phyloP scores from a whole-genome alignment of 441 rosid species.

The Omphalea diandra region DNA sequence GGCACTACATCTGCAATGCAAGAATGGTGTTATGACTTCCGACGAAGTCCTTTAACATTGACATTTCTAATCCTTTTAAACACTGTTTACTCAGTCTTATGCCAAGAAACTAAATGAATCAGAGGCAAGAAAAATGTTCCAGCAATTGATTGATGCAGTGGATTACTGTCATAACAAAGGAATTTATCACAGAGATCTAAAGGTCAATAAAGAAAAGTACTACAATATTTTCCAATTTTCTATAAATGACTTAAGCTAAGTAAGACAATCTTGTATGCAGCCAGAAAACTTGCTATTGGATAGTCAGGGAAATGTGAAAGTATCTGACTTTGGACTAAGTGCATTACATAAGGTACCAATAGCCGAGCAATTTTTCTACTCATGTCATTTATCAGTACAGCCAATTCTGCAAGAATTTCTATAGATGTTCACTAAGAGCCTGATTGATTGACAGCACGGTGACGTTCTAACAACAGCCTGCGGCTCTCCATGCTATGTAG shows the following conservation, averaged over 20 bases:
- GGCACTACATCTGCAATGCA: constrained; percentile 17
- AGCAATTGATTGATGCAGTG: constrained; percentile 82
- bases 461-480: constrained; percentile 78
- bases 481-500: constrained; percentile 90
- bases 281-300: constrained; percentile 86
- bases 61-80: constrained; percentile 8
- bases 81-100: constrained; percentile 39
- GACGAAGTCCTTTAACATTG: not conserved
- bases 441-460: constrained; percentile 54
- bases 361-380: not conserved
- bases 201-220: constrained; percentile 44
- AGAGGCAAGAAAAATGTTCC: constrained; percentile 78
- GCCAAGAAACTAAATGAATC: constrained; percentile 52
- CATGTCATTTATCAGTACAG: not conserved
- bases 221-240: not conserved
- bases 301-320: constrained; percentile 65
- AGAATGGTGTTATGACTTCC: not conserved
- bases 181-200: constrained; percentile 86
- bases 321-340: constrained; percentile 87
- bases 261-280: constrained; percentile 37
- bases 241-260: not conserved
- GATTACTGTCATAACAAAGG: constrained; percentile 87
- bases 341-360: constrained; percentile 59
- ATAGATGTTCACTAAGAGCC: constrained; percentile 18
- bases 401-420: too few relatives aligned